phyloP scores from a whole-genome alignment of 2,329 filamentous ascomycete genomes.

The Fusarium chaquense region DNA sequence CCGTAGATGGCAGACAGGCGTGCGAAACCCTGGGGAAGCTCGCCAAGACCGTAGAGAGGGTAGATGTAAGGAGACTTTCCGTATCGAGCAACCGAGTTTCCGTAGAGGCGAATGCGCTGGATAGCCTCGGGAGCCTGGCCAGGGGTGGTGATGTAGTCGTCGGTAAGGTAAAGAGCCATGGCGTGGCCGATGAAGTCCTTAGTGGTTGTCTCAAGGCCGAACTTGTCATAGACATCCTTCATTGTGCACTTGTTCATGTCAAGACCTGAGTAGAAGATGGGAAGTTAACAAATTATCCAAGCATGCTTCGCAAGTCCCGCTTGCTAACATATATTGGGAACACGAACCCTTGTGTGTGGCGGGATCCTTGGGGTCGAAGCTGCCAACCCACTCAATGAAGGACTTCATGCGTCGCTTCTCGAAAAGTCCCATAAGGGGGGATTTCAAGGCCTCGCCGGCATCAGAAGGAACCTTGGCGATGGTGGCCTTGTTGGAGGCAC shows the following conservation, averaged over 20 bases:
- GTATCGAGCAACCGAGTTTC: conserved; percentile 96
- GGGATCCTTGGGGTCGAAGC: conserved; percentile 84
- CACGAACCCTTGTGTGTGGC: conserved; percentile 86
- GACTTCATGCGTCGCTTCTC: conserved; percentile 98
- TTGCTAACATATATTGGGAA: neutral
- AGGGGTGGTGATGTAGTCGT: conserved; percentile 81
- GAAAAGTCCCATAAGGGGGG: conserved; percentile 95
- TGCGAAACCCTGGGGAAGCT: conserved; percentile 97
- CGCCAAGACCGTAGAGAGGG: conserved; percentile 95
- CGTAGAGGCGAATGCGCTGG: conserved; percentile 93
- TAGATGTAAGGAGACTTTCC: conserved; percentile 99
- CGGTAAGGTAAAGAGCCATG: conserved; percentile 95
- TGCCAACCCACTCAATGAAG: conserved; percentile 95
- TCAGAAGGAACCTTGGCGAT: conserved; percentile 98
- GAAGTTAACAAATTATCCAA: conserved; percentile 26
- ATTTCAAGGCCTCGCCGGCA: conserved; percentile 88
- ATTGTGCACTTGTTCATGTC: conserved; percentile 84
- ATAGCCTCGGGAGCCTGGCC: conserved; percentile 87
- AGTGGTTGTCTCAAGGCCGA: conserved; percentile 88
- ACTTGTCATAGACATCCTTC: conserved; percentile 99
- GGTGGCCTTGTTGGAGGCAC: conserved; percentile 82
- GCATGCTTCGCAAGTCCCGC: neutral
- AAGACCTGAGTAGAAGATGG: conserved; percentile 69
- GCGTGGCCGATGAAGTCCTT: conserved; percentile 97
- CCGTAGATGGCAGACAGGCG: conserved; percentile 98